A percentile compares a stretch with the other conserved stretches of the same genome.
These are phyloP conservation scores for Zymoseptoria ardabiliae DNA, from an alignment of 2,329 filamentous ascomycete species.

Conservation along the genomic window DNA sequence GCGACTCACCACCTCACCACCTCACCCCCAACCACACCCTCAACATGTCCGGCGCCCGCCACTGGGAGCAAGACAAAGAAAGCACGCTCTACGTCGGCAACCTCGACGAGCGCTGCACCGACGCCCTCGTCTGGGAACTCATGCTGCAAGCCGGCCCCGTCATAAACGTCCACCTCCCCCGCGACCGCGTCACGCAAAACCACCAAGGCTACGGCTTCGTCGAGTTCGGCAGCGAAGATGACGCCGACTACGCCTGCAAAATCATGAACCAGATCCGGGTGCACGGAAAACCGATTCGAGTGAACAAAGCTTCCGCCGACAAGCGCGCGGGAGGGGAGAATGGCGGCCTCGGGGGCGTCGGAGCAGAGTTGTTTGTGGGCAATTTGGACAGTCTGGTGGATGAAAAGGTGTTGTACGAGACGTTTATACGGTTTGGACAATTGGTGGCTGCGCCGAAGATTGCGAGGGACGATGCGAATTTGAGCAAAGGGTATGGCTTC, in stretches of 20 bases:
- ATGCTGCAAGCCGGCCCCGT: constrained; percentile 98
- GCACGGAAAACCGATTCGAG: constrained; percentile 88
- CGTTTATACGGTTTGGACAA: constrained; percentile 83
- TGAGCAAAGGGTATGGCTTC: constrained; percentile 94
- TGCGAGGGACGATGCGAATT: constrained; percentile 77
- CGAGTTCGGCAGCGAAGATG: constrained; percentile 90
- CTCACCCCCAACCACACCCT: constrained; percentile 5
- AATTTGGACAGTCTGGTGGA: constrained; percentile 92
- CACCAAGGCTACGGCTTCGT: constrained; percentile 99
- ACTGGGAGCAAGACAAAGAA: constrained; percentile 96
- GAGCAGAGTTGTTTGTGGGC: constrained; percentile 92
- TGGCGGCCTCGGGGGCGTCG: constrained; percentile 83
- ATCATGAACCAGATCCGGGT: constrained; percentile 95
- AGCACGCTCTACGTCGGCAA: constrained; percentile 97
- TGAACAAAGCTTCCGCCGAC: constrained; percentile 91
- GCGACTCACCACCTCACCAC: constrained; percentile 1
- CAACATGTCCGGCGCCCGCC: constrained; percentile 63
- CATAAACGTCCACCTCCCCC: constrained; percentile 95
- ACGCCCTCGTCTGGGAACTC: constrained; percentile 89
- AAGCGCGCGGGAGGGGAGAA: constrained; percentile 73
- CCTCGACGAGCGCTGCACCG: constrained; percentile 90
- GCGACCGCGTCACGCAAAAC: constrained; percentile 92
- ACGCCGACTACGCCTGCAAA: constrained; percentile 92
- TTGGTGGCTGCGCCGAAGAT: constrained; percentile 82
- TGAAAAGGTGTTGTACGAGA: constrained; percentile 93